These are phyloP conservation scores for Vararia minispora DNA, from an alignment of 768 basidiomycete species.

Conservation along the genomic window DNA sequence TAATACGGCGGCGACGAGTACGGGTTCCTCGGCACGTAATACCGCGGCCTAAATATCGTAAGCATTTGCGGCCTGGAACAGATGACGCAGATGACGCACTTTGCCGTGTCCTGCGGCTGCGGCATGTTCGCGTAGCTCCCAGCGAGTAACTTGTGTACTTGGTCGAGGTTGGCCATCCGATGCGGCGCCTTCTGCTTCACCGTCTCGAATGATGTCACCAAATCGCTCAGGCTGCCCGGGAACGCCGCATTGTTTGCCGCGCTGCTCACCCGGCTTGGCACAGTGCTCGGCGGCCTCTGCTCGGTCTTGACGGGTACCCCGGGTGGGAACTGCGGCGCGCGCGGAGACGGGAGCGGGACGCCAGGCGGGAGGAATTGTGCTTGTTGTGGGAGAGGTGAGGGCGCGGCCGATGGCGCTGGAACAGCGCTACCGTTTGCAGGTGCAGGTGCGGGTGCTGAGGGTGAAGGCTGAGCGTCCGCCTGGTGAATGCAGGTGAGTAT, in stretches of 20 bases:
- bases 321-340: conserved; percentile 13
- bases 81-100: conserved; percentile 34
- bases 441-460: neutral
- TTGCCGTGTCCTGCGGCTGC: conserved; percentile 90
- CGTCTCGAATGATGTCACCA: conserved; percentile 89
- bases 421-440: conserved; percentile 5
- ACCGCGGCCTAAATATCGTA: conserved; percentile 62
- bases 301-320: conserved; percentile 13
- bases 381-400: conserved; percentile 40
- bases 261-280: conserved; percentile 12
- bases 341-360: conserved; percentile 1
- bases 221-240: conserved; percentile 82
- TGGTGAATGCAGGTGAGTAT: too few species aligned
- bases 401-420: conserved; percentile 20
- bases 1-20: conserved; percentile 90
- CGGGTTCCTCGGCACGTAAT: conserved; percentile 91
- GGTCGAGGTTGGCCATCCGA: conserved; percentile 78
- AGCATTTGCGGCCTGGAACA: neutral
- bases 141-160: conserved; percentile 89
- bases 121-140: conserved; percentile 84
- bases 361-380: conserved; percentile 24
- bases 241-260: conserved; percentile 29
- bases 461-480: conserved; percentile 15
- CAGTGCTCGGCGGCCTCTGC: conserved; percentile 11
- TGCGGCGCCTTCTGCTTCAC: conserved; percentile 92